These are phyloP conservation scores for Sistotremastrum niveocremeum DNA, from an alignment of 768 basidiomycete species.

Conservation along the genomic window DNA sequence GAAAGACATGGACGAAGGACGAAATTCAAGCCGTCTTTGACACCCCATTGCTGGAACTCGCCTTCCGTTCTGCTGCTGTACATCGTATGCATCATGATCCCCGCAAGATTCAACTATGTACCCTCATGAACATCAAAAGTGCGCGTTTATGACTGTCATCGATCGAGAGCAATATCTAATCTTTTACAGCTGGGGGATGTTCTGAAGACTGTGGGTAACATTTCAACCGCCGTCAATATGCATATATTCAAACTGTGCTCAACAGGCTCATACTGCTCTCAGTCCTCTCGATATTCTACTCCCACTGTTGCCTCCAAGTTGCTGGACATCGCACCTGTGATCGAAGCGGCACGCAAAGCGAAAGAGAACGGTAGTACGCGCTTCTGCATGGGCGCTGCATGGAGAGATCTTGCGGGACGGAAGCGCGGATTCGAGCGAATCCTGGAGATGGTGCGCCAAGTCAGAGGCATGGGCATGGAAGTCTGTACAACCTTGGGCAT, in stretches of 20 bases:
- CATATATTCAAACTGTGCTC: background rate
- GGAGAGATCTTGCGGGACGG: constrained; percentile 86
- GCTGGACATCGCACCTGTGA: constrained; percentile 80
- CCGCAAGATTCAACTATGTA: constrained; percentile 86
- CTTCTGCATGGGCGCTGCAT: constrained; percentile 99
- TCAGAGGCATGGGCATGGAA: constrained; percentile 96
- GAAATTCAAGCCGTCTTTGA: constrained; percentile 85
- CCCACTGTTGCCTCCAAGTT: constrained; percentile 79
- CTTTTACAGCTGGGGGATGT: constrained; percentile 72
- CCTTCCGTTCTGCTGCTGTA: constrained; percentile 72
- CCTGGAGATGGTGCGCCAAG: constrained; percentile 79
- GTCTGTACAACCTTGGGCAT: constrained; percentile 98
- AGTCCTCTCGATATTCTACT: constrained; percentile 87
- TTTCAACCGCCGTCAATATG: background rate
- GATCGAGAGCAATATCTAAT: constrained; percentile 8
- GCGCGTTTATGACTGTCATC: constrained; percentile 22
- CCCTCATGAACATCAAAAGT: constrained; percentile 99
- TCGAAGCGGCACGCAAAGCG: constrained; percentile 84
- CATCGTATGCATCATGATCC: constrained; percentile 85
- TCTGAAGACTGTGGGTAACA: constrained; percentile 77
- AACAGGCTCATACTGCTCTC: constrained; percentile 91
- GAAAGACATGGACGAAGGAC: constrained; percentile 58
- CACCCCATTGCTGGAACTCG: constrained; percentile 73
- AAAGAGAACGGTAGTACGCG: constrained; percentile 95
- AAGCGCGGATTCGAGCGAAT: constrained; percentile 92